A percentile compares a stretch with the other conserved stretches of the same genome.
phyloP scores from a whole-genome alignment of 768 basidiomycete species.

The Lepiota brunneoincarnata region DNA sequence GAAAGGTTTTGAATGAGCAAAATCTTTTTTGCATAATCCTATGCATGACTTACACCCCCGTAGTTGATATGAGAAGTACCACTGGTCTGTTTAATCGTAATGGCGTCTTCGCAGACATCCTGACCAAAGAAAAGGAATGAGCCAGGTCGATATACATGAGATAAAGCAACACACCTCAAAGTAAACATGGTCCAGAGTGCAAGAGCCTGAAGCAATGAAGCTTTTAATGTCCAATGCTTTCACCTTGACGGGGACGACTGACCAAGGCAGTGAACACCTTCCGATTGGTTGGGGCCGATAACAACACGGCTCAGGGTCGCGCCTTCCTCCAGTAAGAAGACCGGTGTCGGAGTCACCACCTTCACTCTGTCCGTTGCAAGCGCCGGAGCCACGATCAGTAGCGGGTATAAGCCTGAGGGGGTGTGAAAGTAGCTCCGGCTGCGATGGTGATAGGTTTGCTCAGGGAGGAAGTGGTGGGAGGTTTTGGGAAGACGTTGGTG shows the following conservation, averaged over 20 bases:
- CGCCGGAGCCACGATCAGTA: slow-evolving; percentile 38
- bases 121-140: slow-evolving; percentile 1
- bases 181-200: slow-evolving; percentile 29
- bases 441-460: slow-evolving; percentile 30
- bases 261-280: slow-evolving; percentile 40
- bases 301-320: slow-evolving; percentile 37
- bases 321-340: slow-evolving; percentile 38
- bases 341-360: slow-evolving; percentile 38
- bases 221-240: too few relatives aligned
- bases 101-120: slow-evolving; percentile 38
- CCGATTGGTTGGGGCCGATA: slow-evolving; percentile 39
- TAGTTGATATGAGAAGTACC: slow-evolving; percentile 35
- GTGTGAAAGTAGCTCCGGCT: slow-evolving; percentile 33
- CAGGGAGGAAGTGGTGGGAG: slow-evolving; percentile 32
- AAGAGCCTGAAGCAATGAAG: slow-evolving; percentile 19
- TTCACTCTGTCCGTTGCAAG: slow-evolving; percentile 33
- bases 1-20: background rate
- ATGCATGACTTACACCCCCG: slow-evolving; percentile 28
- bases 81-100: slow-evolving; percentile 38
- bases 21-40: background rate
- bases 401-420: slow-evolving; percentile 31
- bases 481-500: slow-evolving; percentile 31
- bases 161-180: slow-evolving; percentile 22
- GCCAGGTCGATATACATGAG: background rate
- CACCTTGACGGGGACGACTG: background rate